These are phyloP conservation scores for Aspergillus brunneoviolaceus DNA, from an alignment of 2,329 filamentous ascomycete genomes.

Conservation along the genomic window DNA sequence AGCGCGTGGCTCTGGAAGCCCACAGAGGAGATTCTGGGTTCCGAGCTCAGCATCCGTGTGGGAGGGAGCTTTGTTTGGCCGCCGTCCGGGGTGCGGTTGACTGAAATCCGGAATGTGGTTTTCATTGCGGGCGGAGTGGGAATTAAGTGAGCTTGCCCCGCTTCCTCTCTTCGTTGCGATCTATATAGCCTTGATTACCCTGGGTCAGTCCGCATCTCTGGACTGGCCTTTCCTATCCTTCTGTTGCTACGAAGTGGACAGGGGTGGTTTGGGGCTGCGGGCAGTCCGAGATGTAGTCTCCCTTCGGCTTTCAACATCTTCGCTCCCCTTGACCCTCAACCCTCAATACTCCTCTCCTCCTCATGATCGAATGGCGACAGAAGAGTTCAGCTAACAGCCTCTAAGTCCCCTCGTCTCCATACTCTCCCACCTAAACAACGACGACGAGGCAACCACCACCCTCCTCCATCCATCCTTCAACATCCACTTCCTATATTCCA, in stretches of 20 bases:
- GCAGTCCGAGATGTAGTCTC: no score
- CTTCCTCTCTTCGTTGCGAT: neutral
- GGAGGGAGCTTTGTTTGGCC: constrained; percentile 83
- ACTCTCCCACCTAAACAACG: constrained; percentile 55
- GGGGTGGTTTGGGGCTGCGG: no score
- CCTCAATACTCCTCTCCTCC: neutral
- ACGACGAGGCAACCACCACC: constrained; percentile 40
- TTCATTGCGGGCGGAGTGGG: constrained; percentile 81
- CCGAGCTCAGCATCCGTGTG: constrained; percentile 65
- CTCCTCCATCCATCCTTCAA: constrained; percentile 34
- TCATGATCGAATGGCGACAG: no score
- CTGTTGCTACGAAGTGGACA: no score
- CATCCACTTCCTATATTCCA: constrained; percentile 65
- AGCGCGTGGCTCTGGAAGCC: constrained; percentile 75
- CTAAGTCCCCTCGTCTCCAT: constrained; percentile 71
- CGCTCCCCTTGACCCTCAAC: no score
- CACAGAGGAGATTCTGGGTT: constrained; percentile 55
- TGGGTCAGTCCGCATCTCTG: no score
- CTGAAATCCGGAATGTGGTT: constrained; percentile 59
- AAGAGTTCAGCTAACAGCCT: neutral
- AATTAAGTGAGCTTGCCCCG: constrained; percentile 60
- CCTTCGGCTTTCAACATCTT: no score
- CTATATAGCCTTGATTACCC: no score
- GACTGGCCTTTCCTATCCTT: no score
- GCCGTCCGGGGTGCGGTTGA: constrained; percentile 46